Percentiles rank a stretch among this genome's conserved stretches.
These are phyloP conservation scores for Pichia manshurica DNA, from an alignment of 805 yeast species.

Conservation along the genomic window DNA sequence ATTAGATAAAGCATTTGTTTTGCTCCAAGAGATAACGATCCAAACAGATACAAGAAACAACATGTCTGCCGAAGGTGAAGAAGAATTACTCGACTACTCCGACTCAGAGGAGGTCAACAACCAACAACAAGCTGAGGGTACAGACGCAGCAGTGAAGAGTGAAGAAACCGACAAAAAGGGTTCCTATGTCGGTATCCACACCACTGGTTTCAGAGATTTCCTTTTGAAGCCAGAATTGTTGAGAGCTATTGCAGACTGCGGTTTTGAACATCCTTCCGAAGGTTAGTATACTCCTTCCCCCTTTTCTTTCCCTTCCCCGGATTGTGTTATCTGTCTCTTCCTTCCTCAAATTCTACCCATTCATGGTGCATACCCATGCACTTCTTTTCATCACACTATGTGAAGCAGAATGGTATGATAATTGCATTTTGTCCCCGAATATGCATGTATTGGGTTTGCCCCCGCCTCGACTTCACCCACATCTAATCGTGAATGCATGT, in stretches of 20 bases:
- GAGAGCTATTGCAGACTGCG: slow-evolving; percentile 98
- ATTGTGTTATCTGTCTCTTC: neutral
- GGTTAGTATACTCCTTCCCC: slow-evolving; percentile 51
- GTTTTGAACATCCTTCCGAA: slow-evolving; percentile 99
- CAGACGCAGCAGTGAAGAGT: slow-evolving; percentile 34
- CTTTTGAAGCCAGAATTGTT: slow-evolving; percentile 92
- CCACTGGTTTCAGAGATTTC: slow-evolving; percentile 98
- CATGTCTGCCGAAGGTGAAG: slow-evolving; percentile 97
- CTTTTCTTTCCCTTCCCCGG: neutral
- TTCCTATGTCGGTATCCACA: slow-evolving; percentile 95
- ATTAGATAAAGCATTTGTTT: too few species aligned
- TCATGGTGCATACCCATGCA: neutral
- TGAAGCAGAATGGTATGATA: too few species aligned
- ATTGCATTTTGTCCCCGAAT: too few species aligned
- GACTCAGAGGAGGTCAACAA: slow-evolving; percentile 82
- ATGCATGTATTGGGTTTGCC: too few species aligned
- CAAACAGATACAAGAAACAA: slow-evolving; percentile 3
- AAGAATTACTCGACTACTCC: slow-evolving; percentile 97
- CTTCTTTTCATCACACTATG: too few species aligned
- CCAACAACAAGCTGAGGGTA: slow-evolving; percentile 45
- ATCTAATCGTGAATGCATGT: too few species aligned
- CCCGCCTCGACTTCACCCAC: too few species aligned
- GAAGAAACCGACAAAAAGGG: slow-evolving; percentile 82
- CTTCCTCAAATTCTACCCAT: neutral
- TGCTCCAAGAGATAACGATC: too few species aligned